These are phyloP conservation scores for Pythium brassicae DNA, from an alignment of 352 stramenopile genomes.

Conservation along the genomic window DNA sequence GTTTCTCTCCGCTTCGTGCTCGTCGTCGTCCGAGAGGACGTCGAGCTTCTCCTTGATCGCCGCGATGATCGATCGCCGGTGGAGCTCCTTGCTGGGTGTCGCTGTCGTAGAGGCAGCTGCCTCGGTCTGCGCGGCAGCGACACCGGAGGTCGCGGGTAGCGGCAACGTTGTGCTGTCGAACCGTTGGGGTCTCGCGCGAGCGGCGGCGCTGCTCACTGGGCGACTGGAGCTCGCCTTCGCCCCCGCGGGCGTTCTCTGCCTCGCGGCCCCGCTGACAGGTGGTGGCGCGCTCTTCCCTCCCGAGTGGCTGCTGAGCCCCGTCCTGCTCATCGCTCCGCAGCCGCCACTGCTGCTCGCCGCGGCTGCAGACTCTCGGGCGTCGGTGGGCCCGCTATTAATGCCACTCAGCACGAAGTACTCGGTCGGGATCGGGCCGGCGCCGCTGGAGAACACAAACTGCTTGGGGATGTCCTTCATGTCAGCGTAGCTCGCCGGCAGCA, in stretches of 20 bases:
- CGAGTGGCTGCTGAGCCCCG: not conserved
- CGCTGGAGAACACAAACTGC: slow-evolving; percentile 57
- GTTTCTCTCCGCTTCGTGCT: slow-evolving; percentile 25
- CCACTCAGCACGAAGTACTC: slow-evolving; percentile 41
- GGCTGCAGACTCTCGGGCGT: not conserved
- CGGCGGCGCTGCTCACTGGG: slow-evolving; percentile 1
- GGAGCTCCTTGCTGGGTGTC: slow-evolving; percentile 9
- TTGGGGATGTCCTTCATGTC: slow-evolving; percentile 54
- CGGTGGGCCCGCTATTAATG: not conserved
- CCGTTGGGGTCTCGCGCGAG: not conserved
- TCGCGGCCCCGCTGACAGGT: not conserved
- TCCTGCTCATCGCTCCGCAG: not conserved
- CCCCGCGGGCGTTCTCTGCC: not conserved
- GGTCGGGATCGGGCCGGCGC: slow-evolving; percentile 29
- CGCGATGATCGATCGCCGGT: slow-evolving; percentile 31
- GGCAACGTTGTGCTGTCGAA: not conserved
- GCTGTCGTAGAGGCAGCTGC: not conserved
- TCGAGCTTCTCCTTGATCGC: slow-evolving; percentile 50
- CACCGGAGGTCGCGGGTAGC: not conserved
- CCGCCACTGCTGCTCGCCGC: not conserved
- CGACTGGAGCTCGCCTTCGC: slow-evolving; percentile 1
- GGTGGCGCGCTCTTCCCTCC: slow-evolving; percentile 5
- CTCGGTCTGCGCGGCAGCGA: not conserved
- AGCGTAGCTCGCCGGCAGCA: slow-evolving; percentile 15
- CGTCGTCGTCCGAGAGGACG: slow-evolving; percentile 33